Base-by-base conservation (phyloP, 208 protist genomes). In the Naegleria lovaniensis region DNA sequence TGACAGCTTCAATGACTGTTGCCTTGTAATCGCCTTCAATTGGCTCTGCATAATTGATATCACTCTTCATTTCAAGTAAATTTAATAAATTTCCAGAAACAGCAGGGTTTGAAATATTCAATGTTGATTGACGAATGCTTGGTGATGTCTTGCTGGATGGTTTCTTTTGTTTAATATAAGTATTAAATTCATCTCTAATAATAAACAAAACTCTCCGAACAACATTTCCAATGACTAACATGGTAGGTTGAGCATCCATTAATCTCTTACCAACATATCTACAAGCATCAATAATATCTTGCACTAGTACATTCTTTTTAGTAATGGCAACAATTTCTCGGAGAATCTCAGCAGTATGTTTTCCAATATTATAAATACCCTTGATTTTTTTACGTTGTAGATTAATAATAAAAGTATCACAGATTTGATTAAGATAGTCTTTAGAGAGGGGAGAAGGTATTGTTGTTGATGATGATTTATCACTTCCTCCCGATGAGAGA, bases 121-220 rank as follows among this genome's bases (percentile, higher is more conserved):
- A 40, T 92, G 33, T 92, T 58, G 39, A 79, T 91, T 41, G 22
- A 11, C 22, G 88, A 75, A 19, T 29, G 7, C 6, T 84, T 91
- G 7, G 22, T 29, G 22, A 85, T 39, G 40, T 29, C 13, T 15
- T 43, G 79, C 22, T 22, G 5, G 90, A 19, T 67, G 83, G 51
- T 67, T 38, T 92, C 85, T 84, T 92, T 90, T 38, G 91, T 79
- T 33, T 93, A 43, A 83, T 29, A 91, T 67, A 91, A 33, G 40
- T n/a, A 38, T 55, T 83, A 41, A 94, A 93, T 90, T 97, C 95
- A 67, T 97, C 96, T 52, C 96, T 88, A 39, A 97, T 95, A 76
- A 97, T 96, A 51, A 91, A 95, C 76, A 97, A 94, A 67, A 97
- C 93, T 38, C 96, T 92, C 83, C 96, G 91, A 25, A 96, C 90